These are phyloP conservation scores for Penicillium psychrosexuale DNA, from an alignment of 2,329 filamentous ascomycete species.

Conservation along the genomic window DNA sequence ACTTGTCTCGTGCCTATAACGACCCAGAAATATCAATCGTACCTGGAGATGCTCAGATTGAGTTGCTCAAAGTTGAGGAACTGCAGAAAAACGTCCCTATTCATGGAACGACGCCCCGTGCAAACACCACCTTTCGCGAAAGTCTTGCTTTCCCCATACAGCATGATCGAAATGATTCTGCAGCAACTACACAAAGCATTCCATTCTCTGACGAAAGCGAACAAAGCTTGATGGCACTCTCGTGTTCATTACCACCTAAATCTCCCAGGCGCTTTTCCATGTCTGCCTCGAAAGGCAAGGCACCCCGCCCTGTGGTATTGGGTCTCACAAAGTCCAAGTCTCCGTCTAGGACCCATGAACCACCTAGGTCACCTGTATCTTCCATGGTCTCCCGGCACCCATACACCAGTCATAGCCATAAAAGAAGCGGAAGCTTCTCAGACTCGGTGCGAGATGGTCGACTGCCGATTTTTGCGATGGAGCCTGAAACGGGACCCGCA, in stretches of 20 bases:
- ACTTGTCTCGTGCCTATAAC: constrained; percentile 58
- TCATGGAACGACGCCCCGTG: not conserved
- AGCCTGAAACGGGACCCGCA: constrained; percentile 46
- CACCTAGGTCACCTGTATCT: constrained; percentile 24
- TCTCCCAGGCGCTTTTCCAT: constrained; percentile 40
- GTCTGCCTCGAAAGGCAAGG: constrained; percentile 32
- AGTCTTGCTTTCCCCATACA: constrained; percentile 17
- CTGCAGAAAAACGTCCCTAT: constrained; percentile 9
- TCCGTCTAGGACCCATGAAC: constrained; percentile 21
- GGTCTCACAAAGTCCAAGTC: constrained; percentile 31
- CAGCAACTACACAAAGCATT: constrained; percentile 35
- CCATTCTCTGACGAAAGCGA: constrained; percentile 42
- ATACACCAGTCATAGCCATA: constrained; percentile 59
- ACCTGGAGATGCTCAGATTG: constrained; percentile 69
- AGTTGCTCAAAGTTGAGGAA: constrained; percentile 42
- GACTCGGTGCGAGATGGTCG: constrained; percentile 74
- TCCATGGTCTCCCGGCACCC: constrained; percentile 46
- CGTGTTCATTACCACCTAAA: constrained; percentile 58
- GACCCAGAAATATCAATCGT: constrained; percentile 65
- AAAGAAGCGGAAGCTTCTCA: constrained; percentile 81
- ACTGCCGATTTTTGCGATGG: constrained; percentile 50
- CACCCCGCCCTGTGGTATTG: constrained; percentile 44
- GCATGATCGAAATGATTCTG: constrained; percentile 38
- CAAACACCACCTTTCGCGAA: constrained; percentile 16
- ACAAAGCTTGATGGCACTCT: constrained; percentile 56